Evolutionary conservation across 352 stramenopile species (phyloP).

Genomic region (Peronospora belbahrii): DNA sequence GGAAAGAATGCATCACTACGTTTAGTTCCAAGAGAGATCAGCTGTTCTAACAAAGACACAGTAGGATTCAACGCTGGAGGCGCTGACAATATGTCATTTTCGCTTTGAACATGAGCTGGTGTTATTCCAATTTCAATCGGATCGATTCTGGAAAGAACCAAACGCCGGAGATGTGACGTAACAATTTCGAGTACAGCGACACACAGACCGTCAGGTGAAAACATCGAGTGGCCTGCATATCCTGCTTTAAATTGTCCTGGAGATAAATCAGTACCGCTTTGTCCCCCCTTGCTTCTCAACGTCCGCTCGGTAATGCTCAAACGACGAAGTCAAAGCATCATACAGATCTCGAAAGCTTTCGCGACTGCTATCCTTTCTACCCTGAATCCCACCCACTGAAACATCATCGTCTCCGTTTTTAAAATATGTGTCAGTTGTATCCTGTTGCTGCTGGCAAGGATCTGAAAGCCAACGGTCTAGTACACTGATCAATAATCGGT

Average conservation of each 20-base stretch:
- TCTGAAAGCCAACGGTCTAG: slow-evolving; percentile 50
- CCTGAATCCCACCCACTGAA: slow-evolving; percentile 4
- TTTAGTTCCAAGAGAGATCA: slow-evolving; percentile 77
- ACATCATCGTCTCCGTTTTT: slow-evolving; percentile 13
- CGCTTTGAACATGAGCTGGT: slow-evolving; percentile 24
- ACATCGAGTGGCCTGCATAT: slow-evolving; percentile 8
- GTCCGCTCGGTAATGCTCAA: slow-evolving; percentile 10
- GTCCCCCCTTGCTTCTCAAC: background rate
- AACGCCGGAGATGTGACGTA: slow-evolving; percentile 70
- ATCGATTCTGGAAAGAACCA: slow-evolving; percentile 74
- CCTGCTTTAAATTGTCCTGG: background rate
- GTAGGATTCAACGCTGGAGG: slow-evolving; percentile 58
- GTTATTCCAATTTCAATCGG: slow-evolving; percentile 66
- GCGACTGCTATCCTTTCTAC: background rate
- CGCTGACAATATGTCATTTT: slow-evolving; percentile 43
- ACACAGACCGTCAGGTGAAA: slow-evolving; percentile 56
- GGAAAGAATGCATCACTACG: slow-evolving; percentile 72
- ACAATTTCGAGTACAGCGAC: slow-evolving; percentile 70
- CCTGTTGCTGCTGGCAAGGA: background rate
- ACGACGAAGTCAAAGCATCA: slow-evolving; percentile 18
- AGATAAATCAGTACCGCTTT: background rate
- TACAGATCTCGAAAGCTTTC: slow-evolving; percentile 17
- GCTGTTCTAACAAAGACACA: slow-evolving; percentile 55
- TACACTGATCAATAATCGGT: slow-evolving; percentile 50
- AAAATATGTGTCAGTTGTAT: background rate